phyloP scores from a whole-genome alignment of 1,284 basidiomycete genomes.

The Cryptococcus floricola region DNA sequence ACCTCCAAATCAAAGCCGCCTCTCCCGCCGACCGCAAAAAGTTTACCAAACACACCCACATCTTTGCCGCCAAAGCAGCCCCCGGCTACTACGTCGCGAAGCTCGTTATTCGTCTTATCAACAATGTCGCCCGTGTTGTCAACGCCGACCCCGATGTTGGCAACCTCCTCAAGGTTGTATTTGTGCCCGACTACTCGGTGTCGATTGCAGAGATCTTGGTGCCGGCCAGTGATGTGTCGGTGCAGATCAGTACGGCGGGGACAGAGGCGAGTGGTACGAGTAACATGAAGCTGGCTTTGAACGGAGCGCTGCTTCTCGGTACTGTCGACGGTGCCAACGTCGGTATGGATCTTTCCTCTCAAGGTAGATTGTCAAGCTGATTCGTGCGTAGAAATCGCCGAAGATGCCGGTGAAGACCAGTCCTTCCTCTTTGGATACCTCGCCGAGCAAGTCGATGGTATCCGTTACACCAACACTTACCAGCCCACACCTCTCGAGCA shows the following conservation, averaged over 20 bases:
- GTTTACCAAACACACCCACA: conserved; percentile 58
- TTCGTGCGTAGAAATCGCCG: conserved; percentile 65
- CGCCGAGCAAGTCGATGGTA: conserved; percentile 61
- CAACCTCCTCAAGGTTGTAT: conserved; percentile 73
- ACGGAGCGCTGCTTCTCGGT: conserved; percentile 73
- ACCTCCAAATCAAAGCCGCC: conserved; percentile 74
- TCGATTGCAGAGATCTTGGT: conserved; percentile 86
- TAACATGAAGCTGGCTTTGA: conserved; percentile 77
- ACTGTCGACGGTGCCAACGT: conserved; percentile 82
- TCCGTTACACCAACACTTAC: conserved; percentile 77
- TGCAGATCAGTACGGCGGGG: conserved; percentile 91
- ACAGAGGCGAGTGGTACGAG: conserved; percentile 64
- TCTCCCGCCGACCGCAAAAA: conserved; percentile 71
- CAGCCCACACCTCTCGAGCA: conserved; percentile 72
- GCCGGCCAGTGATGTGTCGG: conserved; percentile 83
- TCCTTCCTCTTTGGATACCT: conserved; percentile 50
- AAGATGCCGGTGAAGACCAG: conserved; percentile 68
- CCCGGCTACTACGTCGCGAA: conserved; percentile 54
- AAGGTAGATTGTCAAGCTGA: background rate
- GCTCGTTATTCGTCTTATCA: conserved; percentile 81
- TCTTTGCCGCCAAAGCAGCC: conserved; percentile 71
- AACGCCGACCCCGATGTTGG: conserved; percentile 83
- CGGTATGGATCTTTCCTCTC: conserved; percentile 42
- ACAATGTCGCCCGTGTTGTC: conserved; percentile 78
- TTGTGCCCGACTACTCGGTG: conserved; percentile 70